Conservation (phyloP, 306 rosid species). For the Cajanus cajan region DNA sequence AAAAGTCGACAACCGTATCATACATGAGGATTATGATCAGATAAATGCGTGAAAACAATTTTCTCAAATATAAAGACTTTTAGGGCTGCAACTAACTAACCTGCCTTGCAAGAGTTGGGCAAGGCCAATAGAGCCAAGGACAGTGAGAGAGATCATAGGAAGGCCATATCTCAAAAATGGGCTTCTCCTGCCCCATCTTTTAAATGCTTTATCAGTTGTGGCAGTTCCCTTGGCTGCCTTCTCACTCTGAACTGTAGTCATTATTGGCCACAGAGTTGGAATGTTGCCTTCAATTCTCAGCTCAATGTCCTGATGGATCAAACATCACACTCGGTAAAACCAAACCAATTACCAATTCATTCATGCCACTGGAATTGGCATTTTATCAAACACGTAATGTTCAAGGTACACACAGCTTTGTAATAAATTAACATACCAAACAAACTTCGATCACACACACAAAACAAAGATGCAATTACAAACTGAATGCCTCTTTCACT, state of each 20-base stretch:
- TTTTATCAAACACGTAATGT: slow-evolving; percentile 32
- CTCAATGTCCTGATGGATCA: not conserved
- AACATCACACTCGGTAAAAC: not conserved
- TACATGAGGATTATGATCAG: not conserved
- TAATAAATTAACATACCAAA: not conserved
- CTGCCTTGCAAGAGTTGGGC: slow-evolving; percentile 89
- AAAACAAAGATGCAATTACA: not conserved
- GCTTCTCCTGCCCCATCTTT: slow-evolving; percentile 70
- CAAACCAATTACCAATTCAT: slow-evolving; percentile 7
- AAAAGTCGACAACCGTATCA: not conserved
- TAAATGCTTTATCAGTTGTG: slow-evolving; percentile 44
- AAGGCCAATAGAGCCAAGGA: slow-evolving; percentile 79
- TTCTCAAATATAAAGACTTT: not conserved
- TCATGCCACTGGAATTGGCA: not conserved
- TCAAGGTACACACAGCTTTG: not conserved
- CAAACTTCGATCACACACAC: not conserved
- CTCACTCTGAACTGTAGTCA: slow-evolving; percentile 36
- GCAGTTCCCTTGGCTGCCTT: slow-evolving; percentile 25
- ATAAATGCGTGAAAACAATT: not conserved
- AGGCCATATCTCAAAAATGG: slow-evolving; percentile 89
- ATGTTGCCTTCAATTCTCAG: not conserved
- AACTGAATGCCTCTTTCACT: not conserved
- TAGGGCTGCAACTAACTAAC: slow-evolving; percentile 34
- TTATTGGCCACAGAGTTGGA: slow-evolving; percentile 13
- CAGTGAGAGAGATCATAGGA: slow-evolving; percentile 90